A percentile compares a stretch with the other conserved stretches of the same genome.
Conservation (phyloP, 2,329 filamentous ascomycete genomes). For the Diplodia scrobiculata region DNA sequence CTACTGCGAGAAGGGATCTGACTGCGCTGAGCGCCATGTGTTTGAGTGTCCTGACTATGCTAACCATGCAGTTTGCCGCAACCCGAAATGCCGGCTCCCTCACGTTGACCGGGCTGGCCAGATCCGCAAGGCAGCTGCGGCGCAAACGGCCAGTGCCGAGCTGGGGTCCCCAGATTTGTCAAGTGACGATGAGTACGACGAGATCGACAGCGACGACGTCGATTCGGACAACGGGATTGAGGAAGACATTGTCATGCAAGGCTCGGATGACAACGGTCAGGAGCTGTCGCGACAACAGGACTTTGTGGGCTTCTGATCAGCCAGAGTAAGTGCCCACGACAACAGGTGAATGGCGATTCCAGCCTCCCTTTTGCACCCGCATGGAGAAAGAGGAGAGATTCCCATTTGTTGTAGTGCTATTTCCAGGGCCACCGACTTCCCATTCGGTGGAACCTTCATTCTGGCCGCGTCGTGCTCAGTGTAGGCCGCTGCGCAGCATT, state of each 20-base stretch:
- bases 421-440: conserved; percentile 2
- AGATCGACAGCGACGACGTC: conserved; percentile 72
- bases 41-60: conserved; percentile 94
- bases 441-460: background rate
- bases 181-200: conserved; percentile 71
- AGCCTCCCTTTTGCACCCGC: background rate
- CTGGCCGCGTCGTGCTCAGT: background rate
- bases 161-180: conserved; percentile 61
- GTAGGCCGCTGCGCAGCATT: conserved; percentile 2
- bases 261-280: conserved; percentile 42
- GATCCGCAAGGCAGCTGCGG: conserved; percentile 61
- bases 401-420: conserved; percentile 2
- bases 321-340: conserved; percentile 27
- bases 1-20: conserved; percentile 80
- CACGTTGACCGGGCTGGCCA: conserved; percentile 88
- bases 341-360: too few species aligned
- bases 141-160: conserved; percentile 43
- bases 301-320: conserved; percentile 52
- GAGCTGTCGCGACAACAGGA: conserved; percentile 58
- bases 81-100: conserved; percentile 77
- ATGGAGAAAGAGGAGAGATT: background rate
- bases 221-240: conserved; percentile 64
- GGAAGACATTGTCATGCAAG: conserved; percentile 45
- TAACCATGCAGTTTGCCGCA: conserved; percentile 82
- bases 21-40: conserved; percentile 80